Evolutionary conservation across 495 filamentous ascomycete genomes (phyloP).

Genomic region (Xylaria cubensis): DNA sequence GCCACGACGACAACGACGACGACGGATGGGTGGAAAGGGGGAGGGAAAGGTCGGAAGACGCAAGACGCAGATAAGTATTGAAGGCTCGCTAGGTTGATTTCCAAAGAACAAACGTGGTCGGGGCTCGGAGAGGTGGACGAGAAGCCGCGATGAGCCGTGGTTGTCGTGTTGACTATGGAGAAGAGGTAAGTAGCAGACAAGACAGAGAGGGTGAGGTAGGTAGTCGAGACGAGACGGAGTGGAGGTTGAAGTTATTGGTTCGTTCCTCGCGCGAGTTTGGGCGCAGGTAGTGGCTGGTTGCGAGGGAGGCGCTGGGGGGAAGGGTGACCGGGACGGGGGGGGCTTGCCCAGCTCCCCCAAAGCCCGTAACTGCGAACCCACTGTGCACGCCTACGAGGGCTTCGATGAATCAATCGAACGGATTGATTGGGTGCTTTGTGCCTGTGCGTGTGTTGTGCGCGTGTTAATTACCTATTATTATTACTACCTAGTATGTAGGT

Average conservation of each 20-base stretch:
- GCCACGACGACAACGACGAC: conserved; percentile 11
- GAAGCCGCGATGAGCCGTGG: conserved; percentile 29
- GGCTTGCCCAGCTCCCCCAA: background rate
- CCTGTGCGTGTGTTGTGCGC: background rate
- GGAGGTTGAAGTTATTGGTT: conserved; percentile 26
- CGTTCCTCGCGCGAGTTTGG: conserved; percentile 21
- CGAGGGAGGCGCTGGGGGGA: conserved; percentile 6
- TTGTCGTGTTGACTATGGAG: conserved; percentile 25
- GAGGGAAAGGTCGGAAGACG: conserved; percentile 41
- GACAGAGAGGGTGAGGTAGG: conserved; percentile 10
- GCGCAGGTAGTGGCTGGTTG: conserved; percentile 24
- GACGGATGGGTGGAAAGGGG: conserved; percentile 39
- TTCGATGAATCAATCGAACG: conserved; percentile 3
- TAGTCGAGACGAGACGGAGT: conserved; percentile 21
- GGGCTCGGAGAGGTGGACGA: background rate
- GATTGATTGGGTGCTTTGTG: conserved; percentile 9
- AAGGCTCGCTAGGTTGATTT: conserved; percentile 17
- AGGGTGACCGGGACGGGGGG: conserved; percentile 10
- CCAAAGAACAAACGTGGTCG: conserved; percentile 24
- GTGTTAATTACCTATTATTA: conserved; percentile 1
- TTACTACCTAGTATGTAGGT: background rate
- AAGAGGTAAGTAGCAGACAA: conserved; percentile 23
- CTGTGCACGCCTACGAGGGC: background rate
- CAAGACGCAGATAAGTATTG: conserved; percentile 11
- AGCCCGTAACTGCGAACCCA: background rate